These are phyloP conservation scores for Casuarina cunninghamiana DNA, from an alignment of 306 rosid species.

Conservation along the genomic window DNA sequence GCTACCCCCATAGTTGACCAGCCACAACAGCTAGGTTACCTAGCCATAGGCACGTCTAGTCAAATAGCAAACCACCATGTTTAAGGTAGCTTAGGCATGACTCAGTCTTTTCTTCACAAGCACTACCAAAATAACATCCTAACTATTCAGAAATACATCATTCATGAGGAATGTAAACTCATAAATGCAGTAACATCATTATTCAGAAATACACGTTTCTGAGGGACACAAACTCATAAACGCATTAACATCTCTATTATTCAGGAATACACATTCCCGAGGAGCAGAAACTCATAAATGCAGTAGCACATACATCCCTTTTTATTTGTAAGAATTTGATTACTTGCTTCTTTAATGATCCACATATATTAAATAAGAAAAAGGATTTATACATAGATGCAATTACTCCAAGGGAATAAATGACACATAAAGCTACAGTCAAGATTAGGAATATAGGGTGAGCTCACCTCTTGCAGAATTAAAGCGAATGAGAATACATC, in stretches of 20 bases:
- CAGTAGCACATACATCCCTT: not conserved
- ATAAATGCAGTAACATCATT: not conserved
- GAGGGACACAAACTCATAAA: too few relatives aligned
- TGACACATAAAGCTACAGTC: too few relatives aligned
- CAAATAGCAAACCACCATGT: too few relatives aligned
- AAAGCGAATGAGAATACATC: slow-evolving; percentile 92
- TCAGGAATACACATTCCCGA: not conserved
- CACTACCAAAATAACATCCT: too few relatives aligned
- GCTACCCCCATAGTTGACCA: too few relatives aligned
- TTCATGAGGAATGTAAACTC: not conserved
- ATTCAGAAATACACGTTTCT: too few relatives aligned
- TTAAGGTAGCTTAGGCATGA: too few relatives aligned
- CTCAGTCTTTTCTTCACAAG: too few relatives aligned
- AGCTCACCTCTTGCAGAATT: slow-evolving; percentile 87
- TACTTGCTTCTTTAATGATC: not conserved
- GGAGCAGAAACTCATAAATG: not conserved
- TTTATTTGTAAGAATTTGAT: not conserved
- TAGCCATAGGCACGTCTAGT: too few relatives aligned
- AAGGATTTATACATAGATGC: not conserved
- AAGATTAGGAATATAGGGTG: not conserved
- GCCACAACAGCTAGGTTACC: too few relatives aligned
- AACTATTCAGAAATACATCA: not conserved
- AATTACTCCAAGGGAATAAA: too few relatives aligned
- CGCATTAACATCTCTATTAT: not conserved
- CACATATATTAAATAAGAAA: not conserved